A percentile compares a stretch with the other conserved stretches of the same genome.
These are phyloP conservation scores for Barnettozyma botsteinii DNA, from an alignment of 805 yeast genomes.

Conservation along the genomic window DNA sequence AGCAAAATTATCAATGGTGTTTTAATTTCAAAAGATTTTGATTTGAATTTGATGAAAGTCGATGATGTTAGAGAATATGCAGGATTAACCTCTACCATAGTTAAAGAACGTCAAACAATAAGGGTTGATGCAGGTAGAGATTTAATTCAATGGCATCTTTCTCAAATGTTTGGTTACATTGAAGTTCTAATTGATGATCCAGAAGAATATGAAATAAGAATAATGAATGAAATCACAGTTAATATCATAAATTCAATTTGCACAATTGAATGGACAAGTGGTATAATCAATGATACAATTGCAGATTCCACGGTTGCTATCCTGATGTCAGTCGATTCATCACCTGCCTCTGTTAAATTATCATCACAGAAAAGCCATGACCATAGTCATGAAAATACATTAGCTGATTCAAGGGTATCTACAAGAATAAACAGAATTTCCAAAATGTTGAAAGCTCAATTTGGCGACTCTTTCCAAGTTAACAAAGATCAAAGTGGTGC, in stretches of 20 bases:
- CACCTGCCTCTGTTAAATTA: slow-evolving; percentile 90
- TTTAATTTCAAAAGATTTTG: slow-evolving; percentile 86
- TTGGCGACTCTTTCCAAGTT: slow-evolving; percentile 66
- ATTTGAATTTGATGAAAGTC: slow-evolving; percentile 72
- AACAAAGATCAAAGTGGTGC: slow-evolving; percentile 43
- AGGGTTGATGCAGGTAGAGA: slow-evolving; percentile 76
- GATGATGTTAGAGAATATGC: slow-evolving; percentile 87
- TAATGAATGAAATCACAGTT: slow-evolving; percentile 61
- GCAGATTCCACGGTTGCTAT: slow-evolving; percentile 94
- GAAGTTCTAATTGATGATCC: slow-evolving; percentile 53
- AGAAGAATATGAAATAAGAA: slow-evolving; percentile 43
- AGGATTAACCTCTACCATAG: slow-evolving; percentile 76
- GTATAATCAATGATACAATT: slow-evolving; percentile 81
- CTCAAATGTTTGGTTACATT: slow-evolving; percentile 91
- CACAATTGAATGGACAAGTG: slow-evolving; percentile 86
- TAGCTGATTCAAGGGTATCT: slow-evolving; percentile 30
- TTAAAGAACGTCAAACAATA: slow-evolving; percentile 75
- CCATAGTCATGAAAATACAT: slow-evolving; percentile 24
- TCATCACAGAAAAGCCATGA: slow-evolving; percentile 53
- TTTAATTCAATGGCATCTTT: slow-evolving; percentile 80
- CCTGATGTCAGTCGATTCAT: slow-evolving; percentile 82
- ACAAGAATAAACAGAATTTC: slow-evolving; percentile 50
- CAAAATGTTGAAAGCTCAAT: slow-evolving; percentile 70
- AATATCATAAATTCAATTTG: slow-evolving; percentile 45
- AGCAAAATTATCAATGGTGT: slow-evolving; percentile 67